Conservation (phyloP, 768 basidiomycete genomes). For the Macrolepiota albuminosa region DNA sequence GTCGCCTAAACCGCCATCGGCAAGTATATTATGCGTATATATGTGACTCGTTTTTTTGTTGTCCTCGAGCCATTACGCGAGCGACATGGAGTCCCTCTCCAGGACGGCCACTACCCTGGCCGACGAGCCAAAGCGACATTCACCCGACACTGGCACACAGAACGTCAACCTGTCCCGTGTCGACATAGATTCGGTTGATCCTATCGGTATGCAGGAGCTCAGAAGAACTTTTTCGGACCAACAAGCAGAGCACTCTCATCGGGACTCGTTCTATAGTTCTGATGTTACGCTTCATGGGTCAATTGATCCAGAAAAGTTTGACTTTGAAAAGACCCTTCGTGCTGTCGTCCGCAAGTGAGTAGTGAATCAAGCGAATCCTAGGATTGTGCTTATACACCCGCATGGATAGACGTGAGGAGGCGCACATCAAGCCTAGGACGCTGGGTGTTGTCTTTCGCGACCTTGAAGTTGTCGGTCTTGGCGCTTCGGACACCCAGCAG, state of each 20-base stretch:
- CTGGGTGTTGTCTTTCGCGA: slow-evolving; percentile 49
- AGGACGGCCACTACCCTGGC: slow-evolving; percentile 4
- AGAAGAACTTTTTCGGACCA: slow-evolving; percentile 18
- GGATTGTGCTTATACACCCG: neutral
- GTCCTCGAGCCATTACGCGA: neutral
- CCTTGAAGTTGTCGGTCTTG: slow-evolving; percentile 47
- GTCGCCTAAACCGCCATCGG: neutral
- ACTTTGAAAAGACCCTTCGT: slow-evolving; percentile 25
- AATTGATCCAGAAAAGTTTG: slow-evolving; percentile 22
- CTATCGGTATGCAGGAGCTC: slow-evolving; percentile 31
- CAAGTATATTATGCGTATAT: neutral
- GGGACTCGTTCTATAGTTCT: slow-evolving; percentile 12
- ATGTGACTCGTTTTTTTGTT: neutral
- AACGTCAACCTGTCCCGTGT: slow-evolving; percentile 24
- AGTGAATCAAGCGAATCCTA: neutral
- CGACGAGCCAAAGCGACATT: neutral
- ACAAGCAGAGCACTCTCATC: slow-evolving; percentile 2
- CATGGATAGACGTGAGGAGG: slow-evolving; percentile 10
- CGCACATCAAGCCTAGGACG: slow-evolving; percentile 23
- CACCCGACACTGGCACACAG: neutral
- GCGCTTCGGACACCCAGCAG: slow-evolving; percentile 38
- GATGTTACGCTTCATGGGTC: slow-evolving; percentile 15
- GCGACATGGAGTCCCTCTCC: slow-evolving; percentile 11
- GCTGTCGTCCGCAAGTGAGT: slow-evolving; percentile 22
- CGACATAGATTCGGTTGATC: slow-evolving; percentile 43